Conservation (phyloP, 169 alveolate species). For the Plasmodium cynomolgi region DNA sequence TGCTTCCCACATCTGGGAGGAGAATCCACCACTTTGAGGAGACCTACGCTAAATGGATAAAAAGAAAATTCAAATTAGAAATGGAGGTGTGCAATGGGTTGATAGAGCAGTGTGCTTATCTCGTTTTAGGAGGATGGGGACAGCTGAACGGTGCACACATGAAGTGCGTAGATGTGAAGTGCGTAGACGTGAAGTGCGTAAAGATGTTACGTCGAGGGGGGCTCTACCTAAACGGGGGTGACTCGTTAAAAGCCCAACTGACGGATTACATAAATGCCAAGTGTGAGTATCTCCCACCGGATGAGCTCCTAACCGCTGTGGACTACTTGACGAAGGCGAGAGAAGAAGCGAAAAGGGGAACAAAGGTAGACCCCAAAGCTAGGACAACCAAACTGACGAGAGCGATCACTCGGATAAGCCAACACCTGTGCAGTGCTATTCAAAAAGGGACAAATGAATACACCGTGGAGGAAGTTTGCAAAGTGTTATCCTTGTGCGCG, state of each 20-base stretch:
- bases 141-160: not conserved
- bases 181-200: not conserved
- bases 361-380: not conserved
- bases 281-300: not conserved
- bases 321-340: not conserved
- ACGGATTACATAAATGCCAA: not conserved
- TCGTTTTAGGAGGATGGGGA: not conserved
- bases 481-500: not conserved
- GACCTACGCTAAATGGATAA: not conserved
- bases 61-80: not conserved
- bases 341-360: not conserved
- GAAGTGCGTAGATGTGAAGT: not conserved
- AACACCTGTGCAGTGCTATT: not conserved
- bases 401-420: not conserved
- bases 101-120: not conserved
- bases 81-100: not conserved
- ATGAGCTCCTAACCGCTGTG: constrained; percentile 9
- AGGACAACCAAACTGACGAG: not conserved
- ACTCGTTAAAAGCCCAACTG: not conserved
- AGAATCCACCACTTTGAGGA: not conserved
- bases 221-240: not conserved
- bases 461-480: not conserved
- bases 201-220: not conserved
- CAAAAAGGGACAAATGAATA: not conserved
- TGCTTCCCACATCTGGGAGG: not conserved